Base-by-base conservation (phyloP, 2,329 filamentous ascomycete genomes). In the Coniochaeta hoffmannii region DNA sequence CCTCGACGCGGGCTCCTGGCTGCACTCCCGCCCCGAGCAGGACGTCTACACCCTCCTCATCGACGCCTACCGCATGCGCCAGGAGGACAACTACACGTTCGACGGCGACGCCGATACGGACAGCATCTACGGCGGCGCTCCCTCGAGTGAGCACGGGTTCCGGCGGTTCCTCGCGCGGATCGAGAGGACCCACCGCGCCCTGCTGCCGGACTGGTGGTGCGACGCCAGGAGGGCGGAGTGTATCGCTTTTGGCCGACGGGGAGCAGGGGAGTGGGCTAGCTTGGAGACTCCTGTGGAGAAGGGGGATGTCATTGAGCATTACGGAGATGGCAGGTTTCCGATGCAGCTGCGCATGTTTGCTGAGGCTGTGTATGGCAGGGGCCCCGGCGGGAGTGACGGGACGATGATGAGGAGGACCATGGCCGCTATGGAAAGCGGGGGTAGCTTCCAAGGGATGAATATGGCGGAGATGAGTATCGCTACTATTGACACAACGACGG, bases 291-390 rank as follows among this genome's bases (percentile, higher is more conserved):
- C 41, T 1, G 24, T 46, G 19, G 11, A 8, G 22, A 46, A 46
- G 41, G 7, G 9, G 3, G 41, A 46, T 19, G 63, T 78, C 31
- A 65, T 68, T 6, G 66, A 73, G 22, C 68, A 74, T 51, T 80
- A 80, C 50, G 69, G 69, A 2, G 70, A 79, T 51, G 5, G 54
- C 0, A 61, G 60, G 2, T 77, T 79, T 57, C 72, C 76, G 2
- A 77, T 78, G 74, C 74, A 79, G 67, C 64, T 81, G 51, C 69
- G 77, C 14, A 74, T 80, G 71, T 64, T 79, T 19, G 72, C 66
- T 3, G 74, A 79, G 60, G 61, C 61, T 0, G 64, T 77, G 4
- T 71, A 71, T 22, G 68, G 69, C 1, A 51, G 56, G 0, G 66
- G 62, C 0, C 62, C 64, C 0, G 70, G 67, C 0, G 71, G 72